Base-by-base conservation (phyloP, 2,329 filamentous ascomycete species). In the Claviceps quebecensis region DNA sequence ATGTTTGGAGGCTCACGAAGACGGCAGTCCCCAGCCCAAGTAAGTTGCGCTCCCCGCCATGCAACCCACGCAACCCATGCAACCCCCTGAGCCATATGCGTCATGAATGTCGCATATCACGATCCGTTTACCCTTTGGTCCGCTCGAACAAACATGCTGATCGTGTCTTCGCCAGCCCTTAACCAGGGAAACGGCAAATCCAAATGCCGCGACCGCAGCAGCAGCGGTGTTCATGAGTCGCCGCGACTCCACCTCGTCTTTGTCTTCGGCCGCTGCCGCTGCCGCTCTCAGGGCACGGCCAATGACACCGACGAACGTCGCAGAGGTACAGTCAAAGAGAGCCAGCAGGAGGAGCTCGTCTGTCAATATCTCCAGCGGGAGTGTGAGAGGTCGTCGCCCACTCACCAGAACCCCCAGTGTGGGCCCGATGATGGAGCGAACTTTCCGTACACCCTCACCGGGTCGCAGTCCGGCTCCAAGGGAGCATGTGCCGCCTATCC, bases 231-330 rank as follows among this genome's bases (percentile, higher is more conserved):
- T 91, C 67, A 76, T 84, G 53, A 54, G 53, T 62, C 81, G 78
- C 59, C 81, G 76, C 61, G 76, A 79, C 65, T 77, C 59, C 77
- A 83, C 59, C 78, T 73, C 71, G 54, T 81, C 80, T 53, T 75
- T 95, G 44, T 94, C 90, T 41, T 84, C 86, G 38, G 87, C 90
- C 6, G 91, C 91, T 13, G 90, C 91, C 6, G 89, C 88, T 16
- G 83, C 89, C 29, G 90, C 90, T 46, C 76, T 97, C 53, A 83
- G 84, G 62, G 86, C 84, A 45, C 80, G 86, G 58, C 83, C 87
- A 9, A 82, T 82, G 49, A 83, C 86, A 2, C 89, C 88, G 22
- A 91, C 83, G 49, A 82, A 83, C 58, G 84, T 95, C 52, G 84
- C 81, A 64, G 81, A 88, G 62, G 80, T 94, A 45, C 85, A 95